Evolutionary conservation across 169 alveolate genomes (phyloP).

Genomic region (Plasmodium reichenowi): DNA sequence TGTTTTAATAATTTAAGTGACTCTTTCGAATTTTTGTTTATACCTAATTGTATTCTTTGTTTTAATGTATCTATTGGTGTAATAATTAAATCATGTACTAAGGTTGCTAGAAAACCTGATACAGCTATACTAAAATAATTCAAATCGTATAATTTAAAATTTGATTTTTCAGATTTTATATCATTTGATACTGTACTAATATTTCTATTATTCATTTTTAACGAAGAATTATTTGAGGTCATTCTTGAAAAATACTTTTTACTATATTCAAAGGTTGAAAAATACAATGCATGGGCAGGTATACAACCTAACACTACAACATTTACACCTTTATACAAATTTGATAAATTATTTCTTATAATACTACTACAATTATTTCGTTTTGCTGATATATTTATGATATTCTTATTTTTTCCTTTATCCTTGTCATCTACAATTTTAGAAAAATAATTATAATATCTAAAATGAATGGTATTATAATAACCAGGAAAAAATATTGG

Average conservation of each 20-base stretch:
- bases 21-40: slow-evolving; percentile 78
- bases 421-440: not conserved
- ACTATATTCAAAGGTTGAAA: slow-evolving; percentile 78
- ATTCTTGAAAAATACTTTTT: slow-evolving; percentile 48
- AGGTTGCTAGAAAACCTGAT: slow-evolving; percentile 95
- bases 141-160: slow-evolving; percentile 66
- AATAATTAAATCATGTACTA: slow-evolving; percentile 95
- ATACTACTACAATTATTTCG: slow-evolving; percentile 71
- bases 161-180: slow-evolving; percentile 15
- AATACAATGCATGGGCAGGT: slow-evolving; percentile 98
- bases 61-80: slow-evolving; percentile 98
- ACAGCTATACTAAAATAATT: slow-evolving; percentile 85
- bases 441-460: slow-evolving; percentile 2
- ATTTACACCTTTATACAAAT: slow-evolving; percentile 93
- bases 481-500: too few relatives aligned
- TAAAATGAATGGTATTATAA: not conserved
- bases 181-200: not conserved
- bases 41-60: slow-evolving; percentile 94
- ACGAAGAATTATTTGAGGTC: slow-evolving; percentile 17
- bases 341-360: slow-evolving; percentile 82
- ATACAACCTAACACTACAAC: slow-evolving; percentile 96
- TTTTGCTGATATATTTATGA: not conserved
- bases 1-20: slow-evolving; percentile 80
- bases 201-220: not conserved
- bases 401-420: not conserved